Conservation (phyloP, 345 rosid species). For the Eucalyptus virginea region DNA sequence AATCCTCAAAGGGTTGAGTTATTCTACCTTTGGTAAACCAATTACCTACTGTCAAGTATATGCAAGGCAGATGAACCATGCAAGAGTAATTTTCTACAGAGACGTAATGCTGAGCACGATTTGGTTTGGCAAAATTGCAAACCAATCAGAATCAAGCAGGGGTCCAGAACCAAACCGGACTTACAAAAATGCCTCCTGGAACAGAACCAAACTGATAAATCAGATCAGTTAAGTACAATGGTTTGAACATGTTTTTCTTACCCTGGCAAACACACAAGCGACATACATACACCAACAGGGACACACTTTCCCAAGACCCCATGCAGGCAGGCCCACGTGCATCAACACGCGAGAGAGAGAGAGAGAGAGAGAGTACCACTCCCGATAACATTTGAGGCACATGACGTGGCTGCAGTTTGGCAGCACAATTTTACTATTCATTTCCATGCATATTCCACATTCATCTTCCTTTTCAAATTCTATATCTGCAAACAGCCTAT, state of each 20-base stretch:
- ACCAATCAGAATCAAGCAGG: neutral
- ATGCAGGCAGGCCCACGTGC: neutral
- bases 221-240: neutral
- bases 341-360: neutral
- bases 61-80: neutral
- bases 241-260: neutral
- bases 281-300: neutral
- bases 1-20: neutral
- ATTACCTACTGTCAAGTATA: neutral
- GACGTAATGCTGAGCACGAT: neutral
- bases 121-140: neutral
- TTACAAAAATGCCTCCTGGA: neutral
- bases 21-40: neutral
- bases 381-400: constrained; percentile 5
- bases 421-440: neutral
- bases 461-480: constrained; percentile 29
- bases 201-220: neutral
- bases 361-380: neutral
- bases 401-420: constrained; percentile 4
- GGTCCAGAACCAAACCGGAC: neutral
- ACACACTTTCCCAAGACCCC: neutral
- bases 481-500: neutral
- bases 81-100: neutral
- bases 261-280: neutral
- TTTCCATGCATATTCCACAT: constrained; percentile 29